Evolutionary conservation across 2,329 filamentous ascomycete genomes (phyloP).

Genomic region (Penicillium sp.): DNA sequence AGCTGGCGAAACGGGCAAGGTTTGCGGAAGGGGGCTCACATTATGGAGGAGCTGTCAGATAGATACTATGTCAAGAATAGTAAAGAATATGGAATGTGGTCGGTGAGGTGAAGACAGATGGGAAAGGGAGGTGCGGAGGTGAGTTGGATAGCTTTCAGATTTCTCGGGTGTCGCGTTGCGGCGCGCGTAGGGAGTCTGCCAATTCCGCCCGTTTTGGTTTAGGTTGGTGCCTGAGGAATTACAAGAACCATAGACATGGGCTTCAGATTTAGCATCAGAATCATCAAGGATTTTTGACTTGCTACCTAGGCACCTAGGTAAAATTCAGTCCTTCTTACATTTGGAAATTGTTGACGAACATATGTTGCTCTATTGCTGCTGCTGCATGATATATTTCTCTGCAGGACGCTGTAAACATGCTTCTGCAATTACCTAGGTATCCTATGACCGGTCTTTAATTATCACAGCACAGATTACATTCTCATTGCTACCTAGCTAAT

Average conservation of each 20-base stretch:
- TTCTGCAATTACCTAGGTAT: too few species aligned
- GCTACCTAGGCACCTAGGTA: too few species aligned
- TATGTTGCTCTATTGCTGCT: background rate
- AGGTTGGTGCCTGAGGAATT: constrained; percentile 11
- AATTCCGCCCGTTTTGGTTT: constrained; percentile 19
- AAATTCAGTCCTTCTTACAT: background rate
- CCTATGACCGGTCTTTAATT: too few species aligned
- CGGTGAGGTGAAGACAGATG: constrained; percentile 3
- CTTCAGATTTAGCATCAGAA: too few species aligned
- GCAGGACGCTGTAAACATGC: too few species aligned
- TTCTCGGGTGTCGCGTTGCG: constrained; percentile 23
- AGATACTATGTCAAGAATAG: background rate
- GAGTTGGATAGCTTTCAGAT: constrained; percentile 16
- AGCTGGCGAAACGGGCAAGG: constrained; percentile 6
- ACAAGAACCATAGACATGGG: too few species aligned
- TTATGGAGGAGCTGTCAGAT: constrained; percentile 28
- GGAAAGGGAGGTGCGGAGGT: constrained; percentile 1
- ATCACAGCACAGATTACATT: too few species aligned
- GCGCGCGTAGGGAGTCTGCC: constrained; percentile 20
- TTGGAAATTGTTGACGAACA: background rate
- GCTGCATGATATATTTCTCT: too few species aligned
- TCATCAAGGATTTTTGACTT: too few species aligned
- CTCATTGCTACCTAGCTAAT: too few species aligned
- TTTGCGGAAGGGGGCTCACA: constrained; percentile 24
- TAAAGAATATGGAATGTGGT: background rate